These are phyloP conservation scores for Hyphopichia pseudoburtonii DNA, from an alignment of 1,139 yeast species.

Conservation along the genomic window DNA sequence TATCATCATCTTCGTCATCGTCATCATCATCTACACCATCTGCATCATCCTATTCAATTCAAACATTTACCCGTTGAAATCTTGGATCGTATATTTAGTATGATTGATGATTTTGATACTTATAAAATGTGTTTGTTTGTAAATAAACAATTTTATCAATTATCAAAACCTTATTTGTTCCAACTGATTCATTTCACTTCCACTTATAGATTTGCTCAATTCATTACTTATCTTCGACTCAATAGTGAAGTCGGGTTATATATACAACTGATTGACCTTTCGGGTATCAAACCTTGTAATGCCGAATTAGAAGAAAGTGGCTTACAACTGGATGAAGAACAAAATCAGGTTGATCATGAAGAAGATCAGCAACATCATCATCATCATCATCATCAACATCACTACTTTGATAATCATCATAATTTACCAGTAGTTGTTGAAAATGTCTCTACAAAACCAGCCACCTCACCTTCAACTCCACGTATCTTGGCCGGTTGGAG, in stretches of 20 bases:
- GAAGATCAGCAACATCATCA: slow-evolving; percentile 2
- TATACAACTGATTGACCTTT: slow-evolving; percentile 59
- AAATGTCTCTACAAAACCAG: not conserved
- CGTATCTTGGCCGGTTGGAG: slow-evolving; percentile 72
- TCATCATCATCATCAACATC: not conserved
- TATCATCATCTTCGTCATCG: slow-evolving; percentile 3
- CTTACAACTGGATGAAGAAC: slow-evolving; percentile 4
- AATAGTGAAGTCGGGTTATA: slow-evolving; percentile 54
- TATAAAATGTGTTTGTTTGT: slow-evolving; percentile 48
- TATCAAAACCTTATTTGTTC: slow-evolving; percentile 58
- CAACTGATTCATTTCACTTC: slow-evolving; percentile 56
- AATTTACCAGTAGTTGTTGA: slow-evolving; percentile 1
- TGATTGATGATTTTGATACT: slow-evolving; percentile 26
- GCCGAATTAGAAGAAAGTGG: slow-evolving; percentile 27
- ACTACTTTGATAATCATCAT: not conserved
- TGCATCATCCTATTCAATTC: slow-evolving; percentile 15
- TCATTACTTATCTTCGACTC: slow-evolving; percentile 61
- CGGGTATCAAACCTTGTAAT: slow-evolving; percentile 51
- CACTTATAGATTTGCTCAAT: slow-evolving; percentile 75
- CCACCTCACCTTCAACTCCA: slow-evolving; percentile 2
- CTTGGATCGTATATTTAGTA: slow-evolving; percentile 30
- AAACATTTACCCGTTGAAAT: slow-evolving; percentile 36
- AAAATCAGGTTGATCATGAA: slow-evolving; percentile 6
- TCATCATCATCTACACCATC: slow-evolving; percentile 5
- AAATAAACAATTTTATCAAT: slow-evolving; percentile 46